Evolutionary conservation across 75 land plant species (phyloP).

Genomic region (Larix kaempferi): DNA sequence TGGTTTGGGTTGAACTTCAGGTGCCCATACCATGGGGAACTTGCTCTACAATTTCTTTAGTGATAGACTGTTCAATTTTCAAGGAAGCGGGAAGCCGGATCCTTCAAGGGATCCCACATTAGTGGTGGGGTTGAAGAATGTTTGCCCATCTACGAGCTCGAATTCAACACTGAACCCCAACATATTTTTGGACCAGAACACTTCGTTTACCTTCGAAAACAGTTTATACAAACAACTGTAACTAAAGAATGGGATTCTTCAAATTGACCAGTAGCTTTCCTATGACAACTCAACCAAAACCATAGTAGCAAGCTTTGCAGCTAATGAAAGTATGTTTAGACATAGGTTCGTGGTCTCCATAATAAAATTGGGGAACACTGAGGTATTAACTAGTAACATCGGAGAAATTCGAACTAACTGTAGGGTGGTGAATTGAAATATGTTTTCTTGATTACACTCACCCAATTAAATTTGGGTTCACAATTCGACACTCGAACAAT

Average conservation of each 20-base stretch:
- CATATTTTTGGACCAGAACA: conserved; percentile 32
- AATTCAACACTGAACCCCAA: conserved; percentile 4
- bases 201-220: conserved; percentile 51
- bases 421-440: conserved; percentile 16
- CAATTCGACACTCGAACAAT: too few species aligned
- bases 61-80: conserved; percentile 63
- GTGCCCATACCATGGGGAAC: conserved; percentile 77
- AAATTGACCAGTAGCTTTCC: conserved; percentile 52
- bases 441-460: too few species aligned
- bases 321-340: conserved; percentile 17
- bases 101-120: conserved; percentile 45
- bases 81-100: conserved; percentile 49
- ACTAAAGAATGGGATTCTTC: conserved; percentile 46
- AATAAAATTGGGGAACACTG: conserved; percentile 49
- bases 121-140: conserved; percentile 16
- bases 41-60: conserved; percentile 59
- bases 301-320: conserved; percentile 31
- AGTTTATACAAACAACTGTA: conserved; percentile 39
- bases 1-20: too few species aligned
- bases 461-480: too few species aligned
- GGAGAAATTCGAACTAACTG: conserved; percentile 62
- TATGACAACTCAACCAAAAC: conserved; percentile 27
- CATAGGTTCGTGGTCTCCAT: conserved; percentile 42
- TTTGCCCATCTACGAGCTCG: conserved; percentile 33
- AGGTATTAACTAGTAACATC: conserved; percentile 37